Base-by-base conservation (phyloP, 164 flowering plant genomes). In the Cinnamomum micranthum region DNA sequence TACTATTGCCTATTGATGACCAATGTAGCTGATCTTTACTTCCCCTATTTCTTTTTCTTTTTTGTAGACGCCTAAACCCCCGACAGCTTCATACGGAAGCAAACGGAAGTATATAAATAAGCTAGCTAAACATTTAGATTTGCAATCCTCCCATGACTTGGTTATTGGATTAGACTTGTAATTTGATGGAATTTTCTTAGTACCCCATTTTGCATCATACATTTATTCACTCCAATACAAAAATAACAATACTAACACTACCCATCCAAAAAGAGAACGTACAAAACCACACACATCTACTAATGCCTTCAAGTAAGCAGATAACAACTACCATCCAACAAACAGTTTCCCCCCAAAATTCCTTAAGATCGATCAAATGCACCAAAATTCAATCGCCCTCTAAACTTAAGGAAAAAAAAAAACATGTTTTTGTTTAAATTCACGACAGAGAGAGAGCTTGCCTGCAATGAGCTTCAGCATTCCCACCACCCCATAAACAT, bases 391-490 rank as follows among this genome's bases (percentile, higher is more conserved):
- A 17, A 52, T 13, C 14, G 3, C 14, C 19, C 19, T 13, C 17
- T 52, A 19, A 2, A 75, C 7, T 31, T 0, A 28, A 28, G 3
- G 5, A 76, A 70, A 65, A 6, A 33, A 17, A 22, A 24, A n/a
- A n/a, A n/a, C n/a, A n/a, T n/a, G n/a, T n/a, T n/a, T n/a, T n/a
- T 24, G 35, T 31, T 31, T 31, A 31, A 31, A 31, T 31, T 31
- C 35, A 31, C 6, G 35, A 31, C 6, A 31, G 35, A 50, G 73
- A 11, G 25, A 3, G 27, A n/a, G 52, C 85, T 78, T 81, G 83
- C 99, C 99, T 83, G 97, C 89, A 60, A 94, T 23, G 33, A 96
- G 98, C 86, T 91, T 96, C 20, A 96, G 80, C 83, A 90, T 82
- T 70, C 99, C 99, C 71, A 92, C 74, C 11, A 96, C 85, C 59